A percentile compares a stretch with the other conserved stretches of the same genome.
phyloP scores from a whole-genome alignment of 805 yeast genomes.

The Suhomyces pyralidae region DNA sequence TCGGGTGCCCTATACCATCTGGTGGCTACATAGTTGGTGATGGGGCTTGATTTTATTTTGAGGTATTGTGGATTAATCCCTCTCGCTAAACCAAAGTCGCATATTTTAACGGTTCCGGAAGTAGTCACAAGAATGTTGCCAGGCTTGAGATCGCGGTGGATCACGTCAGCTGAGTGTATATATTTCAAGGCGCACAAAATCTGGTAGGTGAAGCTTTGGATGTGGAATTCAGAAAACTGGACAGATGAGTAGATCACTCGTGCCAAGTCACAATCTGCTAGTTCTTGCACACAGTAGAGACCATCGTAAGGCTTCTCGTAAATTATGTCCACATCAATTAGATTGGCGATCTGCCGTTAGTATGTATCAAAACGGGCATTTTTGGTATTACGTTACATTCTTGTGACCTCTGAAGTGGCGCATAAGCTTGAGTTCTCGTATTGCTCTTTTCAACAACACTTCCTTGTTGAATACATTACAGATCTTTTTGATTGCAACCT shows the following conservation, averaged over 20 bases:
- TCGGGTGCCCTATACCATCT: constrained; percentile 97
- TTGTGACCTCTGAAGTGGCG: constrained; percentile 80
- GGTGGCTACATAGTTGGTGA: constrained; percentile 88
- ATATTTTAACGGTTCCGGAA: constrained; percentile 75
- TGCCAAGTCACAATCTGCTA: constrained; percentile 78
- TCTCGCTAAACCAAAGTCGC: constrained; percentile 93
- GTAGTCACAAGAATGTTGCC: constrained; percentile 78
- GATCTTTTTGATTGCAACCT: constrained; percentile 79
- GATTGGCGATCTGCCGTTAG: constrained; percentile 53
- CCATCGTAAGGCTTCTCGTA: constrained; percentile 72
- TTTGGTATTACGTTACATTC: constrained; percentile 41
- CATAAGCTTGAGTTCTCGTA: constrained; percentile 81
- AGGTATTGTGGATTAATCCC: constrained; percentile 48
- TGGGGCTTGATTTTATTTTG: constrained; percentile 40
- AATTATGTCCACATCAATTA: constrained; percentile 73
- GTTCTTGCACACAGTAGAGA: constrained; percentile 82
- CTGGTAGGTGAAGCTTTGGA: constrained; percentile 74
- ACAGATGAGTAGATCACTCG: constrained; percentile 74
- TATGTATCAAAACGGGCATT: neutral
- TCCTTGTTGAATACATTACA: constrained; percentile 65
- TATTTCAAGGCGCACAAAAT: constrained; percentile 82
- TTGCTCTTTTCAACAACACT: constrained; percentile 70
- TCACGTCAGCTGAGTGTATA: constrained; percentile 87
- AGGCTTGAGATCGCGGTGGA: constrained; percentile 90
- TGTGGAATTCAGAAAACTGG: constrained; percentile 81